These are phyloP conservation scores for Nicotiana obtusifolia DNA, from an alignment of 257 asterid genomes.

Conservation along the genomic window DNA sequence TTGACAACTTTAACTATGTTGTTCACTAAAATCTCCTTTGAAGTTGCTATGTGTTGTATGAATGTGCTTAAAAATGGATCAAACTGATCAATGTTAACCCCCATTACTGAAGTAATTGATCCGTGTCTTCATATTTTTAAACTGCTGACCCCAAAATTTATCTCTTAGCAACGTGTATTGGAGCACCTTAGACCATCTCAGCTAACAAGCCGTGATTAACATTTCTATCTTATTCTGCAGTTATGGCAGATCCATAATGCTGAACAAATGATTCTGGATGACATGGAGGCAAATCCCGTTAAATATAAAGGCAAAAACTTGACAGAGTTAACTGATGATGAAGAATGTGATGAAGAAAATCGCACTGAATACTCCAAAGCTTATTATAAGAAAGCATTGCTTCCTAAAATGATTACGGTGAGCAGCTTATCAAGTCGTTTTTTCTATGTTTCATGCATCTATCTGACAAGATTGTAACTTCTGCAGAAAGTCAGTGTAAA, in stretches of 20 bases:
- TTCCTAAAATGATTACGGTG: conserved; percentile 67
- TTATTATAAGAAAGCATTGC: conserved; percentile 52
- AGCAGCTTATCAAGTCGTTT: conserved; percentile 10
- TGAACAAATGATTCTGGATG: conserved; percentile 94
- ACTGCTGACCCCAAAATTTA: not conserved
- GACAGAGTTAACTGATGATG: conserved; percentile 65
- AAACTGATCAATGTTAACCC: not conserved
- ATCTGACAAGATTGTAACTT: conserved; percentile 23
- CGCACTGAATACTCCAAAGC: conserved; percentile 60
- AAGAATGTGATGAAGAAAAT: conserved; percentile 69
- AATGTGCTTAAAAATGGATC: not conserved
- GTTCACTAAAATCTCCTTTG: not conserved
- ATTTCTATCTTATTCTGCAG: conserved; percentile 33
- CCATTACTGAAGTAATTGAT: not conserved
- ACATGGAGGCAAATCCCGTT: conserved; percentile 66
- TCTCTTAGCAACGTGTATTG: not conserved
- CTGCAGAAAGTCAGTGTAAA: conserved; percentile 69
- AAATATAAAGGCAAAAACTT: conserved; percentile 62
- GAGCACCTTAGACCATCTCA: not conserved
- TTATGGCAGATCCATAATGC: conserved; percentile 91
- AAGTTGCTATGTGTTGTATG: not conserved
- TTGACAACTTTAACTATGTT: not conserved
- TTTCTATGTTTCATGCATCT: conserved; percentile 10
- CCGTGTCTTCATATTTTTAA: not conserved
- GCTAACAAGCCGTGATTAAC: not conserved